Evolutionary conservation across 805 yeast species (phyloP).

Genomic region (Candida koratica): DNA sequence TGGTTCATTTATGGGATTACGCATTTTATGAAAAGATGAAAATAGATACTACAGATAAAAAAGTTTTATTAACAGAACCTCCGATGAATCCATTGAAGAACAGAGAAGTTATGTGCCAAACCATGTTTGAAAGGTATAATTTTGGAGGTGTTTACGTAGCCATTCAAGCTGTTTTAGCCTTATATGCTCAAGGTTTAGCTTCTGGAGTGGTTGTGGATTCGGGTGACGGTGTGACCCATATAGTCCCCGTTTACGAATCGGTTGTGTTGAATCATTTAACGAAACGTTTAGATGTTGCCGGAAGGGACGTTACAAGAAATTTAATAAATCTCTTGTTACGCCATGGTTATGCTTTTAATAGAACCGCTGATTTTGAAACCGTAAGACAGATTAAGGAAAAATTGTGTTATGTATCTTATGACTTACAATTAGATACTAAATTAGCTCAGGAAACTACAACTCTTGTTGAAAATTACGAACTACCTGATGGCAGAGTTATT

Average conservation of each 20-base stretch:
- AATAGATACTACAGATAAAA: slow-evolving; percentile 66
- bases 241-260: slow-evolving; percentile 96
- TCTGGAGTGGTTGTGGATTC: slow-evolving; percentile 98
- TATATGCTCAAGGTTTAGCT: slow-evolving; percentile 94
- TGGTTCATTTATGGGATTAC: slow-evolving; percentile 98
- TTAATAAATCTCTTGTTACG: slow-evolving; percentile 85
- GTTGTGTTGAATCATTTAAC: slow-evolving; percentile 95
- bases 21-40: slow-evolving; percentile 91
- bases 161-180: slow-evolving; percentile 95
- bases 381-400: slow-evolving; percentile 93
- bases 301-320: slow-evolving; percentile 97
- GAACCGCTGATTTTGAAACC: slow-evolving; percentile 98
- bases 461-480: slow-evolving; percentile 82
- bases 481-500: slow-evolving; percentile 95
- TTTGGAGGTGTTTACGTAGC: slow-evolving; percentile 94
- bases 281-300: slow-evolving; percentile 91
- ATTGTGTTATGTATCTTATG: slow-evolving; percentile 91
- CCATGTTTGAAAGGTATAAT: slow-evolving; percentile 86
- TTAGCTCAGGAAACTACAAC: slow-evolving; percentile 94
- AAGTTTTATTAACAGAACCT: slow-evolving; percentile 90
- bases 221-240: slow-evolving; percentile 98
- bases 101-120: slow-evolving; percentile 86
- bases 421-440: slow-evolving; percentile 82
- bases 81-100: slow-evolving; percentile 95
- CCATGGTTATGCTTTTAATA: slow-evolving; percentile 95